phyloP scores from a whole-genome alignment of 495 filamentous ascomycete genomes.

The Hypoxylon fragiforme region DNA sequence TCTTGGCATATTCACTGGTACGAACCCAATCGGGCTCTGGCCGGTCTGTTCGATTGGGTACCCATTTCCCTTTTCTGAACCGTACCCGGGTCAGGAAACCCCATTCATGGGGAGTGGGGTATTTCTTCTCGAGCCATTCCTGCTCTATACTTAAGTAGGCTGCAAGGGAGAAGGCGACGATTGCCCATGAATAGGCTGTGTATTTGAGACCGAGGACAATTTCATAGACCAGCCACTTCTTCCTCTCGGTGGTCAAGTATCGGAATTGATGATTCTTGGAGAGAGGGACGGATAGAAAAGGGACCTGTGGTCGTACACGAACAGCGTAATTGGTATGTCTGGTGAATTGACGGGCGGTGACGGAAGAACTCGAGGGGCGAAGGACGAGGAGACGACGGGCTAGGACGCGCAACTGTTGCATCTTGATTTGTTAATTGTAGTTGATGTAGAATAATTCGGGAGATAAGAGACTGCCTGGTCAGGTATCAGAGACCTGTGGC shows the following conservation, averaged over 20 bases:
- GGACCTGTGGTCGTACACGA: conserved; percentile 69
- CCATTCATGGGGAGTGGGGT: conserved; percentile 79
- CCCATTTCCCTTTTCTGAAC: conserved; percentile 61
- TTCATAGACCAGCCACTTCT: conserved; percentile 66
- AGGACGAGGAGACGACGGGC: conserved; percentile 29
- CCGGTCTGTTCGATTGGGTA: conserved; percentile 57
- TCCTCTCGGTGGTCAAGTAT: conserved; percentile 75
- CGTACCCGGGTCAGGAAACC: conserved; percentile 61
- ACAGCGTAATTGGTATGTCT: conserved; percentile 35
- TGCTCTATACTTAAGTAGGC: conserved; percentile 63
- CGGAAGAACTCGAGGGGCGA: conserved; percentile 18
- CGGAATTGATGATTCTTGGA: conserved; percentile 62
- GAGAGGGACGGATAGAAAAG: conserved; percentile 67
- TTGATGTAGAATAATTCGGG: too few species aligned
- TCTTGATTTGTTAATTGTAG: conserved; percentile 16
- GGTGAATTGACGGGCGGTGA: conserved; percentile 18
- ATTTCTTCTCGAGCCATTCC: conserved; percentile 71
- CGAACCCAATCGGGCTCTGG: conserved; percentile 63
- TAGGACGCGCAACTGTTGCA: conserved; percentile 28
- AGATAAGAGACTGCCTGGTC: neutral
- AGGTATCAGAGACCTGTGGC: too few species aligned
- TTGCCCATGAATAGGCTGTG: conserved; percentile 58
- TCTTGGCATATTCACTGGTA: conserved; percentile 57
- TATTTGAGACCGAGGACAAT: conserved; percentile 64
- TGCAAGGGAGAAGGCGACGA: conserved; percentile 54